These are phyloP conservation scores for Ceratocystis harringtonii DNA, from an alignment of 2,329 filamentous ascomycete species.

Conservation along the genomic window DNA sequence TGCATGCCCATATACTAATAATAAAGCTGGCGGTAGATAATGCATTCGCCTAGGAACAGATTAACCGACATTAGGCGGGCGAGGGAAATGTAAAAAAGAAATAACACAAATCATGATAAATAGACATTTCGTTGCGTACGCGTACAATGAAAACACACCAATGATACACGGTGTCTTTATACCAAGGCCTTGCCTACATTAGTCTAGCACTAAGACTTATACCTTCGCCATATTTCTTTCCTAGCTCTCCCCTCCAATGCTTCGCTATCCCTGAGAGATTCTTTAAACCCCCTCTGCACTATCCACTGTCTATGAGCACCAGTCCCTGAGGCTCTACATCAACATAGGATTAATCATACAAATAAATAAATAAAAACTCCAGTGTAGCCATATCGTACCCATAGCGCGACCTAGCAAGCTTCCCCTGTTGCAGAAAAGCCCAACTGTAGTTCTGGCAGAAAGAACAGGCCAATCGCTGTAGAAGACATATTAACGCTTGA, in stretches of 20 bases:
- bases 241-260: neutral
- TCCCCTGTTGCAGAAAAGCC: neutral
- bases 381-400: neutral
- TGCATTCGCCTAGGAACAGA: no score
- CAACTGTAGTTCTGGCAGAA: neutral
- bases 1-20: no score
- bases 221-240: neutral
- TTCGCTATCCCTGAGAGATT: neutral
- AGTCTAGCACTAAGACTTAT: neutral
- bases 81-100: neutral
- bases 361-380: neutral
- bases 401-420: neutral
- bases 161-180: conserved; percentile 4
- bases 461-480: neutral
- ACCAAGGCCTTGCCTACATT: neutral
- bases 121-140: conserved; percentile 5
- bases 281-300: neutral
- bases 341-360: neutral
- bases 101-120: neutral
- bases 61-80: neutral
- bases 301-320: neutral
- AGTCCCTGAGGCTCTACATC: neutral
- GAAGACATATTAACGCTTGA: conserved; percentile 50
- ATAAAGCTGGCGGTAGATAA: no score
- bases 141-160: conserved; percentile 8